Evolutionary conservation across 306 rosid species (phyloP).

Genomic region (Coriaria nepalensis): DNA sequence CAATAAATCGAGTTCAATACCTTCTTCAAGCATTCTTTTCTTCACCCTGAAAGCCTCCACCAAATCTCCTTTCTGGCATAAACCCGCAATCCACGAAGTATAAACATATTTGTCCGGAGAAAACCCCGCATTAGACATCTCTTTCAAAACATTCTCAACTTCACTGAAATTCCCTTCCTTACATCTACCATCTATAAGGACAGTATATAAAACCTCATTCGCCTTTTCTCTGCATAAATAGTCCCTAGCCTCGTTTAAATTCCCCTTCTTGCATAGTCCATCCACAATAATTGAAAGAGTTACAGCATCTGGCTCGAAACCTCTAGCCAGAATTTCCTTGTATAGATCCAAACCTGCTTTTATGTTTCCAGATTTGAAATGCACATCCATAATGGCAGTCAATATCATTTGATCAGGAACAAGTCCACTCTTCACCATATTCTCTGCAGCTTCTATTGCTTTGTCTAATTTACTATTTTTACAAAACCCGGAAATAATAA

Average conservation of each 20-base stretch:
- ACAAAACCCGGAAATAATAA: conserved; percentile 21
- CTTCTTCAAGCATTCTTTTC: conserved; percentile 26
- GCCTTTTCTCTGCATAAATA: conserved; percentile 21
- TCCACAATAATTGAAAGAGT: conserved; percentile 21
- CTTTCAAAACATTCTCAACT: conserved; percentile 18
- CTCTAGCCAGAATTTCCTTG: conserved; percentile 13
- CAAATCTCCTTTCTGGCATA: conserved; percentile 27
- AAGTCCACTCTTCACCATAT: conserved; percentile 16
- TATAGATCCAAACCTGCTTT: conserved; percentile 18
- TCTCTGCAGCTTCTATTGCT: conserved; percentile 13
- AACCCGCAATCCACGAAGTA: conserved; percentile 29
- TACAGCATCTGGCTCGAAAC: conserved; percentile 23
- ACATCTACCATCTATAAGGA: conserved; percentile 25
- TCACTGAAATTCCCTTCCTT: conserved; percentile 22
- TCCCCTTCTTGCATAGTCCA: conserved; percentile 25
- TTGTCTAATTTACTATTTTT: conserved; percentile 17
- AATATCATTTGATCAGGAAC: conserved; percentile 24
- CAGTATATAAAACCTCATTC: conserved; percentile 20
- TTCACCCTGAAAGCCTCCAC: conserved; percentile 24
- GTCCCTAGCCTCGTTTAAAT: conserved; percentile 18
- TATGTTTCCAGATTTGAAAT: conserved; percentile 20
- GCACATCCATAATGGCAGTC: conserved; percentile 23
- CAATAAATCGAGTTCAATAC: conserved; percentile 23
- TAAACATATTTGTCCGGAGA: conserved; percentile 21
- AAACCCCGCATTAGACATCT: conserved; percentile 27